Percentiles rank a stretch among this genome's conserved stretches.
Evolutionary conservation across 2,329 filamentous ascomycete genomes (phyloP).

Genomic region (Fonsecaea monophora): DNA sequence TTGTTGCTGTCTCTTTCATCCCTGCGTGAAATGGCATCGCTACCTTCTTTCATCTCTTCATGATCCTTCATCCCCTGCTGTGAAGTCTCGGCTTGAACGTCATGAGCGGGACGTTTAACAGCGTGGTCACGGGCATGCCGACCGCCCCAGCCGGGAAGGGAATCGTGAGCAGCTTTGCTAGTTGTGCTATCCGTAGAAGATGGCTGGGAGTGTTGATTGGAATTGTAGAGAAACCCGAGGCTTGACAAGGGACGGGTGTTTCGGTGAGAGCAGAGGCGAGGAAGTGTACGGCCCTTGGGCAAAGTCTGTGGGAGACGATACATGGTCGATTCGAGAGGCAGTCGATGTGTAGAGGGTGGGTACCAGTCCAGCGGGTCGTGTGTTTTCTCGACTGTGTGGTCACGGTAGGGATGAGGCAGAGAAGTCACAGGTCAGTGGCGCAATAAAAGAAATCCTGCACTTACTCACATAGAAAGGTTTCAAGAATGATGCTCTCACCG

Average conservation of each 20-base stretch:
- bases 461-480: neutral
- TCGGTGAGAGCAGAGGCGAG: neutral
- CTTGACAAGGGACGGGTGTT: neutral
- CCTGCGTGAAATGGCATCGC: slow-evolving; percentile 51
- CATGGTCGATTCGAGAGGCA: neutral
- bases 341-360: neutral
- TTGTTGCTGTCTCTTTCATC: slow-evolving; percentile 47
- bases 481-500: neutral
- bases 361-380: neutral
- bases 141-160: slow-evolving; percentile 45
- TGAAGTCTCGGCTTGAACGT: slow-evolving; percentile 44
- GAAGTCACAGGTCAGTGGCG: neutral
- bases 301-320: slow-evolving; percentile 1
- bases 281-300: neutral
- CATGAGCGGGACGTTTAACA: slow-evolving; percentile 46
- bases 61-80: slow-evolving; percentile 45
- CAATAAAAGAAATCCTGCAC: neutral
- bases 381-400: neutral
- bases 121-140: slow-evolving; percentile 45
- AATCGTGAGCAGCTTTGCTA: slow-evolving; percentile 14
- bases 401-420: neutral
- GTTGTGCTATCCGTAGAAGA: slow-evolving; percentile 16
- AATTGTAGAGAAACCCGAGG: neutral
- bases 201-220: slow-evolving; percentile 9
- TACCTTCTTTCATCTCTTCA: slow-evolving; percentile 46